phyloP scores from a whole-genome alignment of 805 yeast species.

The Hanseniaspora jakobsenii region DNA sequence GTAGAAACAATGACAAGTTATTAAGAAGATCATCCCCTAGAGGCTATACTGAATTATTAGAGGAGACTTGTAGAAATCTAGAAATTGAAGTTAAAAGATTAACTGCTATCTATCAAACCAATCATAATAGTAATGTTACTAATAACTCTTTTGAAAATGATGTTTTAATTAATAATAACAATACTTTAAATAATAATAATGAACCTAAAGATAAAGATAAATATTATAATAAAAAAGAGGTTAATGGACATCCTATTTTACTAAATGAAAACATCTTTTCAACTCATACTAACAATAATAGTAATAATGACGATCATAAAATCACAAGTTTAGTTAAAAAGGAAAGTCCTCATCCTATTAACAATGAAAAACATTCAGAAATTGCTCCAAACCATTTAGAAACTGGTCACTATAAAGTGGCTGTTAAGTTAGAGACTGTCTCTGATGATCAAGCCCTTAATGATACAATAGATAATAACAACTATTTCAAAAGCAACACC shows the following conservation, averaged over 20 bases:
- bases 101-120: slow-evolving; percentile 30
- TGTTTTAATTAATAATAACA: background rate
- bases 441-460: too few species aligned
- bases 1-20: slow-evolving; percentile 78
- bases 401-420: slow-evolving; percentile 10
- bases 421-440: slow-evolving; percentile 11
- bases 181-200: background rate
- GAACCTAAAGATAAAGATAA: background rate
- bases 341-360: too few species aligned
- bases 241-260: too few species aligned
- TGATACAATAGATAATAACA: background rate
- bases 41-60: slow-evolving; percentile 83
- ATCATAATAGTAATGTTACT: slow-evolving; percentile 8
- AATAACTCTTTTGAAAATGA: background rate
- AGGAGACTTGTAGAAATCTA: slow-evolving; percentile 74
- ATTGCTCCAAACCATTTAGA: slow-evolving; percentile 3
- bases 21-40: slow-evolving; percentile 79
- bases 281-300: too few species aligned
- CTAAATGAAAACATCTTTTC: too few species aligned
- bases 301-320: too few species aligned
- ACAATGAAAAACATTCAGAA: too few species aligned
- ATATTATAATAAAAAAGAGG: background rate
- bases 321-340: too few species aligned
- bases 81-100: slow-evolving; percentile 69
- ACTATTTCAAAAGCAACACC: background rate